Base-by-base conservation (phyloP, 2,329 filamentous ascomycete genomes). In the Diplodia sapinea region DNA sequence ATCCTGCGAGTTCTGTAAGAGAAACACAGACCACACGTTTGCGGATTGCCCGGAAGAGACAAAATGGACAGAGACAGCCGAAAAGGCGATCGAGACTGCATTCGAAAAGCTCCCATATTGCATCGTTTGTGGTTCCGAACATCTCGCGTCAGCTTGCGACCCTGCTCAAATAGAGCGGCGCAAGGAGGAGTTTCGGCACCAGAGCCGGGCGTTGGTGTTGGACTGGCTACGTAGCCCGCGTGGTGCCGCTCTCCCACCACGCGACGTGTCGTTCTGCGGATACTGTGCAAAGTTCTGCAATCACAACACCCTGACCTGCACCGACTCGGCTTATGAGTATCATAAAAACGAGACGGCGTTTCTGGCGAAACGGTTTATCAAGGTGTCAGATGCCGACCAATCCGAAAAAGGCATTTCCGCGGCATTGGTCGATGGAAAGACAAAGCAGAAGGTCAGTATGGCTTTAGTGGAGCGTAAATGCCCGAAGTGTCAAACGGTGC, bases 391-490 rank as follows among this genome's bases (percentile, higher is more conserved):
- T 13, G 7, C 26, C 26, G 26, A 40, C 4, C 8, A 23, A 2
- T 36, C 17, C 54, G 33, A 26, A 31, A 12, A 54, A 12, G 2
- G 26, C 2, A 5, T 17, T 54, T 49, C 51, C 1, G 17, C 17
- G 6, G 20, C 11, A 36, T 36, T 9, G 23, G 17, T 54, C 29
- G 36, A 43, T 29, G 36, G 20, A 13, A 33, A 17, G 9, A 33
- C 4, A 8, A 47, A n/a, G 6, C 38, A 33, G 2, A 49, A 36
- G 5, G 20, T 20, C 26, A 36, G 31, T 17, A 65, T 5, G 50
- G 50, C 49, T 6, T 31, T 65, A 3, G 17, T 65, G 17, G 62
- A 55, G 33, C 43, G 23, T 8, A 63, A 51, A 31, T 51, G 59
- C 31, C 59, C 15, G n/a, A 26, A 15, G n/a, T 63, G 59, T 13